phyloP scores from a whole-genome alignment of 2,329 filamentous ascomycete species.

The Aspergillus piperis region DNA sequence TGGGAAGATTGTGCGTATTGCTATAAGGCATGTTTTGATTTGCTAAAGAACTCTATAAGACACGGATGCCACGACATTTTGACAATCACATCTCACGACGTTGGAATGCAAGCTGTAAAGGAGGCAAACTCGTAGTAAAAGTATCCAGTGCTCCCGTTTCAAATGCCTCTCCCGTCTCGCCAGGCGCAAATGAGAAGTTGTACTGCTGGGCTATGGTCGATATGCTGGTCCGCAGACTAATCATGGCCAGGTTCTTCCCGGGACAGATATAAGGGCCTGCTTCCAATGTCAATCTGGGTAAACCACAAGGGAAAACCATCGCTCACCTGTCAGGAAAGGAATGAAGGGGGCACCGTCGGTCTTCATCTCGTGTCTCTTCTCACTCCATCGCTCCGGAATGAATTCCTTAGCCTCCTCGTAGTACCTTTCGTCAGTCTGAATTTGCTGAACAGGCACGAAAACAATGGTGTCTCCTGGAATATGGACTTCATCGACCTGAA shows the following conservation, averaged over 20 bases:
- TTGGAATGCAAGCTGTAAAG: slow-evolving; percentile 22
- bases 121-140: slow-evolving; percentile 30
- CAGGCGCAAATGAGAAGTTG: slow-evolving; percentile 23
- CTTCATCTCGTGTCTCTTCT: slow-evolving; percentile 21
- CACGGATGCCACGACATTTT: too few species aligned
- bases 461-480: slow-evolving; percentile 28
- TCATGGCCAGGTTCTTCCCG: slow-evolving; percentile 34
- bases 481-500: slow-evolving; percentile 7
- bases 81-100: background rate
- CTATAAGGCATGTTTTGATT: too few species aligned
- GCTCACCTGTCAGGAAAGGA: slow-evolving; percentile 26
- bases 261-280: slow-evolving; percentile 32
- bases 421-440: slow-evolving; percentile 30
- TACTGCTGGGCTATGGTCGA: slow-evolving; percentile 22
- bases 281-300: background rate
- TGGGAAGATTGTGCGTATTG: too few species aligned
- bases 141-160: slow-evolving; percentile 21
- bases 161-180: slow-evolving; percentile 22
- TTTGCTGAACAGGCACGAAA: slow-evolving; percentile 21
- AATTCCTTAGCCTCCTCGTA: slow-evolving; percentile 26
- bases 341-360: slow-evolving; percentile 28
- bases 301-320: background rate
- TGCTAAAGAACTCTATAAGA: too few species aligned
- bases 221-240: slow-evolving; percentile 32
- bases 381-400: slow-evolving; percentile 35